Percentiles rank a stretch among this genome's conserved stretches.
Evolutionary conservation across 192 early-diverging fungal genomes (phyloP).

Genomic region (Umbelopsis vinacea): DNA sequence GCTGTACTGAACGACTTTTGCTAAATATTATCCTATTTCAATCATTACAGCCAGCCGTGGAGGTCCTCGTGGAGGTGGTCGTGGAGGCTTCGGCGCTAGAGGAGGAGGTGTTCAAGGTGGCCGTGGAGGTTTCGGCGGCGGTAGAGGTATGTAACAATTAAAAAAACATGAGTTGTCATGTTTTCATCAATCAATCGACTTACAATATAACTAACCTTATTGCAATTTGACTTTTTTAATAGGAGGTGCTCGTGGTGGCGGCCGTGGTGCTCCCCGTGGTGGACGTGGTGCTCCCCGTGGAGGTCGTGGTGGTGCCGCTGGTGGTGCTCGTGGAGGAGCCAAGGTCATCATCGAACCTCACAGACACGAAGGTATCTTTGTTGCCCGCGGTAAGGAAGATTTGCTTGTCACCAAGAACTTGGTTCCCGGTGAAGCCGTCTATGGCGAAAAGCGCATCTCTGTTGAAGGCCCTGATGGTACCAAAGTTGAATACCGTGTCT

Average conservation of each 20-base stretch:
- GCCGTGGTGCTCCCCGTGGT: constrained; percentile 55
- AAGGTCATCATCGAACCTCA: constrained; percentile 98
- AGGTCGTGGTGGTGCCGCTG: constrained; percentile 62
- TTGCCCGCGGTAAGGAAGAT: constrained; percentile 99
- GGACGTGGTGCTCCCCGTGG: constrained; percentile 61
- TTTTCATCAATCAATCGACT: neutral
- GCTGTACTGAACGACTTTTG: neutral
- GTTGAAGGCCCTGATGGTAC: constrained; percentile 94
- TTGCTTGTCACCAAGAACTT: constrained; percentile 98
- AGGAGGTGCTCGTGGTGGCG: constrained; percentile 49
- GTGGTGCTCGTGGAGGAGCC: constrained; percentile 84
- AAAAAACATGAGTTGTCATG: neutral
- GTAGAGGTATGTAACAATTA: constrained; percentile 31
- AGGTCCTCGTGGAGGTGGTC: constrained; percentile 32
- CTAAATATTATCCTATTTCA: neutral
- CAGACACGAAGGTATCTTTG: constrained; percentile 92
- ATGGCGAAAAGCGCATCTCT: constrained; percentile 98
- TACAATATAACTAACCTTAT: neutral
- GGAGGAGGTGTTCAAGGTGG: constrained; percentile 47
- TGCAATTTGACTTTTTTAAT: neutral
- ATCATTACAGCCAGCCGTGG: neutral
- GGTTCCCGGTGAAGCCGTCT: constrained; percentile 95
- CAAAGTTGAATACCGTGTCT: constrained; percentile 98
- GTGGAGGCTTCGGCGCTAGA: constrained; percentile 44
- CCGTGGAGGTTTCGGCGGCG: constrained; percentile 38